Conservation (phyloP, 805 yeast species). For the Ogataea trehaloabstinens region DNA sequence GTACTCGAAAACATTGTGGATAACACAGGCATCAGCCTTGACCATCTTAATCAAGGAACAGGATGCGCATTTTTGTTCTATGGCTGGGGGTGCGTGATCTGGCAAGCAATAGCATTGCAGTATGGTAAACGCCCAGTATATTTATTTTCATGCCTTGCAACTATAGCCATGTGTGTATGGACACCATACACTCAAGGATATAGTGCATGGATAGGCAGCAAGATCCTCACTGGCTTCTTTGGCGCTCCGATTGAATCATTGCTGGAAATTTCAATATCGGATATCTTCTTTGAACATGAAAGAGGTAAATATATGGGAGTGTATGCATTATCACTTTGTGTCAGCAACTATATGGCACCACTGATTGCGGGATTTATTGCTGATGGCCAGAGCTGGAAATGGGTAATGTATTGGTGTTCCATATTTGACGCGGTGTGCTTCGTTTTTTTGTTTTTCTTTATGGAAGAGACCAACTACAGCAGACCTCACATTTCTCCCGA, state of each 20-base stretch:
- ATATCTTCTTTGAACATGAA: constrained; percentile 49
- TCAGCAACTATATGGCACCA: constrained; percentile 57
- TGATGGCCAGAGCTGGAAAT: constrained; percentile 47
- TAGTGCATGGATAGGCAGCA: constrained; percentile 30
- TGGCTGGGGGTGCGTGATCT: constrained; percentile 35
- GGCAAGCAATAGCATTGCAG: constrained; percentile 36
- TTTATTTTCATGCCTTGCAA: constrained; percentile 30
- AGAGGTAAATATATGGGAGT: constrained; percentile 43
- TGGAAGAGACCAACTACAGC: constrained; percentile 56
- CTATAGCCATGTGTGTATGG: constrained; percentile 31
- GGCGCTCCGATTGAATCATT: constrained; percentile 43
- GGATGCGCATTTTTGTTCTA: constrained; percentile 40
- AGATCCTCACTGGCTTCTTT: constrained; percentile 29
- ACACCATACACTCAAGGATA: constrained; percentile 29
- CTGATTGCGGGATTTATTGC: constrained; percentile 56
- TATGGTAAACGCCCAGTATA: constrained; percentile 38
- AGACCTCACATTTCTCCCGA: constrained; percentile 25
- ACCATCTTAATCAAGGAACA: constrained; percentile 35
- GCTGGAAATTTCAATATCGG: constrained; percentile 47
- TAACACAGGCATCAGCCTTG: constrained; percentile 21
- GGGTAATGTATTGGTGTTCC: constrained; percentile 50
- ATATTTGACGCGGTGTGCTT: constrained; percentile 43
- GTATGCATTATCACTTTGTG: constrained; percentile 52
- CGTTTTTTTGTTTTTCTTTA: constrained; percentile 38
- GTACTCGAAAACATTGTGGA: constrained; percentile 21